Conservation (phyloP, 805 yeast species). For the Danielia oregonensis region DNA sequence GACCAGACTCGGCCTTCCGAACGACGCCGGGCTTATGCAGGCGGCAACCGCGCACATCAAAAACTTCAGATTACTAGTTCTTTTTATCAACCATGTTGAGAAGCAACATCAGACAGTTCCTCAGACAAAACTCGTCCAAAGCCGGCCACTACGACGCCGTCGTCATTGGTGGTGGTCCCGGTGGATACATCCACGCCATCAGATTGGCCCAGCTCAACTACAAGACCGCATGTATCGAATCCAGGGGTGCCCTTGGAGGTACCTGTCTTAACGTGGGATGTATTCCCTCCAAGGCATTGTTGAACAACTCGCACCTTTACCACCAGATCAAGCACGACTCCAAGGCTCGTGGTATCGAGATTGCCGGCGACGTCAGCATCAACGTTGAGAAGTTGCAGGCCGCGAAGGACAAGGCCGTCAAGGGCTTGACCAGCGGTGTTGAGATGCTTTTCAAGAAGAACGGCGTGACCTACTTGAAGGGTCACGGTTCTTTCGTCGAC, state of each 20-base stretch:
- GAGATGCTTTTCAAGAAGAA: conserved; percentile 94
- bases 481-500: conserved; percentile 81
- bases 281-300: conserved; percentile 93
- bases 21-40: too few relatives aligned
- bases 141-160: conserved; percentile 78
- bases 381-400: conserved; percentile 79
- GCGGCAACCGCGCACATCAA: too few relatives aligned
- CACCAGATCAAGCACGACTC: conserved; percentile 88
- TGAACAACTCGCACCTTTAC: conserved; percentile 91
- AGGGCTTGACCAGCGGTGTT: conserved; percentile 87
- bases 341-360: conserved; percentile 84
- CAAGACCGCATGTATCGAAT: conserved; percentile 95
- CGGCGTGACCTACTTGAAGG: conserved; percentile 92
- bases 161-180: conserved; percentile 99
- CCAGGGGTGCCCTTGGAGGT: conserved; percentile 95
- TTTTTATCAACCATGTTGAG: conserved; percentile 21
- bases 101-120: conserved; percentile 28
- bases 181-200: conserved; percentile 98
- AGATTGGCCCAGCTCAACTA: conserved; percentile 96
- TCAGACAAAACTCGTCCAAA: conserved; percentile 41
- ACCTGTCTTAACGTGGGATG: conserved; percentile 99
- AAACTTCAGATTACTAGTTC: too few relatives aligned
- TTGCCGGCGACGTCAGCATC: conserved; percentile 64
- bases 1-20: too few relatives aligned
- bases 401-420: conserved; percentile 89